These are phyloP conservation scores for Cucumis melo DNA, from an alignment of 306 rosid genomes.

Conservation along the genomic window DNA sequence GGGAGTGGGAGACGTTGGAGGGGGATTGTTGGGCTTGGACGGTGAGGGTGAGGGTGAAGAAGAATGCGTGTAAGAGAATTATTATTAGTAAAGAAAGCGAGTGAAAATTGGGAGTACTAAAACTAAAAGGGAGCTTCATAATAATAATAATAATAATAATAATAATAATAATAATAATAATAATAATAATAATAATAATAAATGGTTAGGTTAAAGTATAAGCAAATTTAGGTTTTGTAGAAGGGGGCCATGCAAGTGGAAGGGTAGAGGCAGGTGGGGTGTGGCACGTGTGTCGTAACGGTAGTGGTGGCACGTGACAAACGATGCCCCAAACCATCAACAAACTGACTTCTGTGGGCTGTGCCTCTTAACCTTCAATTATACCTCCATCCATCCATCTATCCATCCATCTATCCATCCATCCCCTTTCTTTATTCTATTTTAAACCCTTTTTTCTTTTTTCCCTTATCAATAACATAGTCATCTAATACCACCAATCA, in stretches of 20 bases:
- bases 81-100: not conserved
- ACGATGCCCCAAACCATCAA: not conserved
- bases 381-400: too few relatives aligned
- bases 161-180: not conserved
- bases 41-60: too few relatives aligned
- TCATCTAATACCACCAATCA: too few relatives aligned
- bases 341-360: not conserved
- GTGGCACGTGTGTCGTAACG: too few relatives aligned
- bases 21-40: slow-evolving; percentile 20
- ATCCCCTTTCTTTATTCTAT: too few relatives aligned
- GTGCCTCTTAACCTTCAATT: not conserved
- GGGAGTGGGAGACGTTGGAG: slow-evolving; percentile 4
- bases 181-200: not conserved
- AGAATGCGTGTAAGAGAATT: not conserved
- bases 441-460: too few relatives aligned
- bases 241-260: not conserved
- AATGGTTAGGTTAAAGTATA: not conserved
- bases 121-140: not conserved
- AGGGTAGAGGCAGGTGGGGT: too few relatives aligned
- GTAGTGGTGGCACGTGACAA: not conserved
- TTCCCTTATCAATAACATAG: too few relatives aligned
- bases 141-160: not conserved
- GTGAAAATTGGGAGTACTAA: not conserved
- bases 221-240: not conserved
- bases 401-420: too few relatives aligned